Conservation (phyloP, 345 rosid genomes). For the Boechera divaricarpa region DNA sequence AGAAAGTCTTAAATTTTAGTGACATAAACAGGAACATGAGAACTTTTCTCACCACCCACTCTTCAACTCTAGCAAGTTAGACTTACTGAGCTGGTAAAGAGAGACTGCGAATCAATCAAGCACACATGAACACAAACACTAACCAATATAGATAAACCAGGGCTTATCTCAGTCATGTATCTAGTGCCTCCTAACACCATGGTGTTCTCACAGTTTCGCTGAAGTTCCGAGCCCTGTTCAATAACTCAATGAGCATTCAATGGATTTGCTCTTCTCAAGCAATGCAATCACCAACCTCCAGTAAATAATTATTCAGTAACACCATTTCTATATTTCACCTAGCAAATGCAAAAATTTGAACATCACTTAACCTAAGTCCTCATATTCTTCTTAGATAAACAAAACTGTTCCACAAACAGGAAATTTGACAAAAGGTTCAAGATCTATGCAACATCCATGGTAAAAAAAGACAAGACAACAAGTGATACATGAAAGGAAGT, state of each 20-base stretch:
- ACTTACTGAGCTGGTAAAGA: not conserved
- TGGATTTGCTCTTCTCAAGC: not conserved
- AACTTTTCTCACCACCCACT: not conserved
- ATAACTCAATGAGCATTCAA: not conserved
- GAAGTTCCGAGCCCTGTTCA: not conserved
- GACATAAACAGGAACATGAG: not conserved
- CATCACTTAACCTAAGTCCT: not conserved
- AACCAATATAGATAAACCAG: not conserved
- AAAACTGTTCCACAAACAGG: constrained; percentile 1
- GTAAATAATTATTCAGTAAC: not conserved
- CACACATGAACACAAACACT: constrained; percentile 5
- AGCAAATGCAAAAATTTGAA: not conserved
- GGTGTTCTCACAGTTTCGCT: not conserved
- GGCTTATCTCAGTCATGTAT: not conserved
- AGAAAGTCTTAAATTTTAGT: not conserved
- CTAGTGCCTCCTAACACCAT: not conserved
- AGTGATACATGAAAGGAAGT: not conserved
- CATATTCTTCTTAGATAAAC: not conserved
- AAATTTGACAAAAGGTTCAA: constrained; percentile 14
- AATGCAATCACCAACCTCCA: not conserved
- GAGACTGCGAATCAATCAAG: constrained; percentile 1
- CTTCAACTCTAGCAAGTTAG: not conserved
- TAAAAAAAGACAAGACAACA: not conserved
- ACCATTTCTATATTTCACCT: constrained; percentile 6
- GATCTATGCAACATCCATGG: not conserved